Conservation (phyloP, 108 stramenopile species). For the Craspedostauros australis region DNA sequence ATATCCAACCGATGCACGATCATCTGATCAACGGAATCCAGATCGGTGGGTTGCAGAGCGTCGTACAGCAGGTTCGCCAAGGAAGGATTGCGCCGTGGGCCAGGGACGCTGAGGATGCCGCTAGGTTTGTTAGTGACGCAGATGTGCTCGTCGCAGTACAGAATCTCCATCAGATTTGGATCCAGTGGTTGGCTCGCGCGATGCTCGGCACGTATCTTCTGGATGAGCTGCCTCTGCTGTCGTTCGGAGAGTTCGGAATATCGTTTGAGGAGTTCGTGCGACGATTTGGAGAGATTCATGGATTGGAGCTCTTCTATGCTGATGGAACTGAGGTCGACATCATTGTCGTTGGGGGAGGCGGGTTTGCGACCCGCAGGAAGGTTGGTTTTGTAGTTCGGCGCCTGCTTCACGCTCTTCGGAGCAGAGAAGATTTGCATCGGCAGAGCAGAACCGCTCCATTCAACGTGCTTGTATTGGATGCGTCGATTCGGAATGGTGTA, state of each 20-base stretch:
- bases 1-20: conserved; percentile 79
- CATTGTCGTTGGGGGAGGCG: too few relatives aligned
- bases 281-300: conserved; percentile 13
- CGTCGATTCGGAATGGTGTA: too few relatives aligned
- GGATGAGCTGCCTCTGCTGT: conserved; percentile 8
- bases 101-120: conserved; percentile 62
- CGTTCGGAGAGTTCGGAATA: neutral
- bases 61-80: conserved; percentile 47
- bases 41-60: conserved; percentile 20
- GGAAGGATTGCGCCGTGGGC: conserved; percentile 60
- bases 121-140: conserved; percentile 62
- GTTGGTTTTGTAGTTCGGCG: too few relatives aligned
- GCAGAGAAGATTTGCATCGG: too few relatives aligned
- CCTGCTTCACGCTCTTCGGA: too few relatives aligned
- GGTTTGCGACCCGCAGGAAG: too few relatives aligned
- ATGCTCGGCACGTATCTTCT: conserved; percentile 26
- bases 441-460: too few relatives aligned
- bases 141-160: conserved; percentile 57
- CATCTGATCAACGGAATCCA: conserved; percentile 49
- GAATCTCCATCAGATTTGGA: conserved; percentile 22
- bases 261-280: neutral
- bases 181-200: conserved; percentile 17
- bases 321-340: too few relatives aligned
- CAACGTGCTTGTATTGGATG: too few relatives aligned
- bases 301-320: too few relatives aligned